phyloP scores from a whole-genome alignment of 1,284 basidiomycete species.

The Cryptococcus floricola region DNA sequence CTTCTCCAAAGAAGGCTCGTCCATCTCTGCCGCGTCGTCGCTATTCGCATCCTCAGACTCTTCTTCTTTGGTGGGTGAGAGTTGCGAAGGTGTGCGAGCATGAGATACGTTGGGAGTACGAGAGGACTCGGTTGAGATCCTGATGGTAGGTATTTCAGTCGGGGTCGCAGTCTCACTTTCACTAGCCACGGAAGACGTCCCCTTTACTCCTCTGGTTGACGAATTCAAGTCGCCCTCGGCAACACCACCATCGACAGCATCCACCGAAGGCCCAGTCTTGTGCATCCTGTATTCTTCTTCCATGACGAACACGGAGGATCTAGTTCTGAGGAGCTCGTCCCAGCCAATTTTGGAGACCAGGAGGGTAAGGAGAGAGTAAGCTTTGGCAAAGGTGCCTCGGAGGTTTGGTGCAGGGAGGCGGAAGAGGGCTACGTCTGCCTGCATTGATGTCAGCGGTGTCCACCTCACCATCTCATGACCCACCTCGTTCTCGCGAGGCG shows the following conservation, averaged over 20 bases:
- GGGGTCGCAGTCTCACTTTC: constrained; percentile 20
- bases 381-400: constrained; percentile 91
- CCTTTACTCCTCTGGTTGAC: constrained; percentile 53
- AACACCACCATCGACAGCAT: constrained; percentile 61
- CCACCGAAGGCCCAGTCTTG: constrained; percentile 57
- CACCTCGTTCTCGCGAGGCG: constrained; percentile 76
- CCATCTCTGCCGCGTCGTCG: constrained; percentile 46
- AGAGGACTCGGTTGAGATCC: constrained; percentile 78
- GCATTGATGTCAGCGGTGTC: constrained; percentile 3
- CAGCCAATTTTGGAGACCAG: constrained; percentile 93
- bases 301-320: constrained; percentile 97
- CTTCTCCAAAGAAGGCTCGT: constrained; percentile 45
- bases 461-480: constrained; percentile 1
- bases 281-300: constrained; percentile 90
- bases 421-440: constrained; percentile 88
- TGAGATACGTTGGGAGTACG: constrained; percentile 33
- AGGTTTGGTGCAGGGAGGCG: constrained; percentile 90
- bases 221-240: constrained; percentile 41
- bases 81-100: constrained; percentile 4
- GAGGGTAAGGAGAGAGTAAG: constrained; percentile 83
- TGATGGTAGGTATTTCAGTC: constrained; percentile 71
- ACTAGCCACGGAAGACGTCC: constrained; percentile 12
- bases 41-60: constrained; percentile 20
- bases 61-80: background rate
- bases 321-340: constrained; percentile 94